phyloP scores from a whole-genome alignment of 2,329 filamentous ascomycete genomes.

The Pseudopithomyces chartarum region DNA sequence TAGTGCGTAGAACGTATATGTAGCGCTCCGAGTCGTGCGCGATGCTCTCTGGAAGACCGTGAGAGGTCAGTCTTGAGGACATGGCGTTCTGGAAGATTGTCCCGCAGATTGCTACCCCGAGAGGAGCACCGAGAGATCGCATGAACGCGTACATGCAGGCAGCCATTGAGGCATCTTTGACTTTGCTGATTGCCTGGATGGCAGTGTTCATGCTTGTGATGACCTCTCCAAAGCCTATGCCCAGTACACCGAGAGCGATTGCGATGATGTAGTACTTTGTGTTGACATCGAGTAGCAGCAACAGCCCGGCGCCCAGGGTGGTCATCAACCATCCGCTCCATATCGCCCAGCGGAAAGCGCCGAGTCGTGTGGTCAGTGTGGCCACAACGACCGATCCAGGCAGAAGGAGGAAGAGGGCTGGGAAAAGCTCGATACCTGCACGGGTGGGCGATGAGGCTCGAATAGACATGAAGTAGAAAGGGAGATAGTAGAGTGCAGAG shows the following conservation, averaged over 20 bases:
- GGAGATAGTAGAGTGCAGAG: conserved; percentile 49
- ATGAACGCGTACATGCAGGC: conserved; percentile 47
- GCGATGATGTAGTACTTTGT: conserved; percentile 45
- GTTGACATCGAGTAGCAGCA: conserved; percentile 41
- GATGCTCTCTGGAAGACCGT: conserved; percentile 25
- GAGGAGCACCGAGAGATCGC: conserved; percentile 51
- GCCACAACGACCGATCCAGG: conserved; percentile 34
- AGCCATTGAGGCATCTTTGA: conserved; percentile 40
- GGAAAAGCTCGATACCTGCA: conserved; percentile 47
- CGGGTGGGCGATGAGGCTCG: conserved; percentile 38
- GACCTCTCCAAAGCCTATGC: conserved; percentile 51
- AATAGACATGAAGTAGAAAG: conserved; percentile 48
- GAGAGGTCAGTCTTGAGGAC: conserved; percentile 27
- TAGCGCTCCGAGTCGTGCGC: conserved; percentile 37
- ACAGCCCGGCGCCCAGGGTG: conserved; percentile 44
- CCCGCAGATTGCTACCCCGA: conserved; percentile 47
- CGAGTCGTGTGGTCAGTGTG: conserved; percentile 28
- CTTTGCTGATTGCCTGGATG: conserved; percentile 44
- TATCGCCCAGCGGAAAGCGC: conserved; percentile 48
- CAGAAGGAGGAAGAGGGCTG: conserved; percentile 39
- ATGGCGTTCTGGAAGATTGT: conserved; percentile 51
- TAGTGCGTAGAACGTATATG: conserved; percentile 24
- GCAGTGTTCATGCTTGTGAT: conserved; percentile 48
- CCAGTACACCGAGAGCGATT: conserved; percentile 44
- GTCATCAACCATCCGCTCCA: conserved; percentile 50